Conservation (phyloP, 805 yeast genomes). For the Saturnispora ahearnii region DNA sequence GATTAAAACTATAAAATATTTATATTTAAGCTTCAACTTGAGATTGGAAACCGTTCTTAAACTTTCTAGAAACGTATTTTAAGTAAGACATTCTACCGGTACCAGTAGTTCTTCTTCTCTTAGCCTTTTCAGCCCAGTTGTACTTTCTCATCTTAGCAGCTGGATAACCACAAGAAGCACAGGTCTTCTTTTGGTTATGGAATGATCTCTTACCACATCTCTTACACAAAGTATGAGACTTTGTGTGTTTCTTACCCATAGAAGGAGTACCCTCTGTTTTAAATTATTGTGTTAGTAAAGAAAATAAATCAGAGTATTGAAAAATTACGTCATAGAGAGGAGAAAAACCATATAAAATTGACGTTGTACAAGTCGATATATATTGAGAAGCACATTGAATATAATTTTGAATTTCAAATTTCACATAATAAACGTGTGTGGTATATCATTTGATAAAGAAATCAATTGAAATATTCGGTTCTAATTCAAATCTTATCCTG, state of each 20-base stretch:
- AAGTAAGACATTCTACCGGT: conserved; percentile 99
- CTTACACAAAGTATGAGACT: conserved; percentile 98
- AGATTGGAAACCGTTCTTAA: conserved; percentile 98
- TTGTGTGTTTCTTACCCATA: conserved; percentile 99
- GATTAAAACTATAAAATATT: neutral
- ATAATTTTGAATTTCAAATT: too few species aligned
- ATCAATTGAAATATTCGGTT: too few species aligned
- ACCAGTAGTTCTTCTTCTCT: conserved; percentile 99
- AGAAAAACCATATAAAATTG: too few species aligned
- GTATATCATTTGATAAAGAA: too few species aligned
- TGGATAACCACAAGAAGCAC: conserved; percentile 99
- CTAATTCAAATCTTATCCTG: too few species aligned
- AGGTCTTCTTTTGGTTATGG: conserved; percentile 99
- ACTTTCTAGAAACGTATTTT: conserved; percentile 94
- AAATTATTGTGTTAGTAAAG: too few species aligned
- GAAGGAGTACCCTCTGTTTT: conserved; percentile 95
- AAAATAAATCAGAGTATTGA: conserved; percentile 19
- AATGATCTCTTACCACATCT: conserved; percentile 98
- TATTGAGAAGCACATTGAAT: too few species aligned
- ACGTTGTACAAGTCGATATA: too few species aligned
- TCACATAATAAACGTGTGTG: too few species aligned
- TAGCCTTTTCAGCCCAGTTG: conserved; percentile 99
- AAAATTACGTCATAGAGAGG: neutral
- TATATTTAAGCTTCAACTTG: conserved; percentile 16
- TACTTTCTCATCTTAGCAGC: conserved; percentile 96